phyloP scores from a whole-genome alignment of 306 rosid genomes.

The Abrus precatorius region DNA sequence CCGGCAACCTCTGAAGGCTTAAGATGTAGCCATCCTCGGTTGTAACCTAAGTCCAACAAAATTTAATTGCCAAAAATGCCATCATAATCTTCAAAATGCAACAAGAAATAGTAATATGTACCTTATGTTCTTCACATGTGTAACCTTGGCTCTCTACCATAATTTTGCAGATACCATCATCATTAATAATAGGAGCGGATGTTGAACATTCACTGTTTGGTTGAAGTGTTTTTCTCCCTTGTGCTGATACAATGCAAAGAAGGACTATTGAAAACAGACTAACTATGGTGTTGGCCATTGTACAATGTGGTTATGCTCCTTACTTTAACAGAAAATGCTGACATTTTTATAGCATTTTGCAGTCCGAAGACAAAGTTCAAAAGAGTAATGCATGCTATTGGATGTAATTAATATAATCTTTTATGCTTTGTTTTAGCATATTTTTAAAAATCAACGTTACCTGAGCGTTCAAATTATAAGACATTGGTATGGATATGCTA shows the following conservation, averaged over 20 bases:
- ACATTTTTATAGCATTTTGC: slow-evolving; percentile 18
- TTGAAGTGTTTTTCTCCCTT: slow-evolving; percentile 46
- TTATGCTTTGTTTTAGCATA: neutral
- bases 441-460: neutral
- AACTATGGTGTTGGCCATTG: slow-evolving; percentile 37
- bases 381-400: neutral
- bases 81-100: neutral
- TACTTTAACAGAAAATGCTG: neutral
- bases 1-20: slow-evolving; percentile 73
- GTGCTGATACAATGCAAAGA: slow-evolving; percentile 25
- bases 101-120: neutral
- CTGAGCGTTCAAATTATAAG: slow-evolving; percentile 9
- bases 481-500: neutral
- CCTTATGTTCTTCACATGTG: slow-evolving; percentile 73
- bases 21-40: slow-evolving; percentile 74
- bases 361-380: neutral
- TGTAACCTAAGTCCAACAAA: slow-evolving; percentile 53
- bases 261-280: slow-evolving; percentile 38
- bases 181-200: slow-evolving; percentile 9
- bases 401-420: neutral
- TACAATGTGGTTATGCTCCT: neutral
- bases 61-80: neutral
- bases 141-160: slow-evolving; percentile 71
- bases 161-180: slow-evolving; percentile 64
- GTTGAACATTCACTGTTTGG: slow-evolving; percentile 17